Evolutionary conservation across 2,329 filamentous ascomycete genomes (phyloP), one percentile per base, ranked within the genome.

Genomic region (Cryphonectria naterciae): DNA sequence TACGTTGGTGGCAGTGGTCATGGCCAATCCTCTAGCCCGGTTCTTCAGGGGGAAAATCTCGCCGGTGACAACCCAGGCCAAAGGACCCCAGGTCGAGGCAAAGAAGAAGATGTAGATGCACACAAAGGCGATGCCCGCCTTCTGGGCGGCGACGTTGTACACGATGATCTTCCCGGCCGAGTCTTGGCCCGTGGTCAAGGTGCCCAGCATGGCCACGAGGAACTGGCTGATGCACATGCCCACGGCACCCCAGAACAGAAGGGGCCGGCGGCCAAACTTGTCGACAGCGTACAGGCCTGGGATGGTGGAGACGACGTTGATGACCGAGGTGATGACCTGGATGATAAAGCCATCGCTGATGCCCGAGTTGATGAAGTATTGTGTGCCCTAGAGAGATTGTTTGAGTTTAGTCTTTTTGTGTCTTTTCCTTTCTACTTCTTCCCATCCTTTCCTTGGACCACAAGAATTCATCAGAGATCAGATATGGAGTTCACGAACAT

Each of bases 51-150:
- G 88, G 79, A 85, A 91, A 74, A 91, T 89, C 78, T 91, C 89
- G 71, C 88, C 86, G 0, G 85, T 88, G 22, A 89, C 85, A 52
- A 87, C 85, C 85, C 85, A 86, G 46, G 79, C 79, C 2, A 83
- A 76, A 0, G 86, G 86, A 0, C 91, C 91, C 91, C 91, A 93
- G 1, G 90, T 91, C 3, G 87, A 86, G 56, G 91, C 91, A 75
- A 93, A 93, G 85, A 92, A 92, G 84, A 92, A 92, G 79, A 93
- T 93, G 81, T 90, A 93, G 74, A 92, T 85, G 80, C 90, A 92
- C 43, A 90, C 83, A 71, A 91, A 91, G 2, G 88, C 85, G 32
- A 91, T 88, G 37, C 84, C 83, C 0, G 85, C 85, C 76, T 87
- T 88, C 73, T 89, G 86, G 0, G 85, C 87, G 0, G 78, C 79